Evolutionary conservation across 148 eudicot species (phyloP).

Genomic region (Vaccinium corymbosum): DNA sequence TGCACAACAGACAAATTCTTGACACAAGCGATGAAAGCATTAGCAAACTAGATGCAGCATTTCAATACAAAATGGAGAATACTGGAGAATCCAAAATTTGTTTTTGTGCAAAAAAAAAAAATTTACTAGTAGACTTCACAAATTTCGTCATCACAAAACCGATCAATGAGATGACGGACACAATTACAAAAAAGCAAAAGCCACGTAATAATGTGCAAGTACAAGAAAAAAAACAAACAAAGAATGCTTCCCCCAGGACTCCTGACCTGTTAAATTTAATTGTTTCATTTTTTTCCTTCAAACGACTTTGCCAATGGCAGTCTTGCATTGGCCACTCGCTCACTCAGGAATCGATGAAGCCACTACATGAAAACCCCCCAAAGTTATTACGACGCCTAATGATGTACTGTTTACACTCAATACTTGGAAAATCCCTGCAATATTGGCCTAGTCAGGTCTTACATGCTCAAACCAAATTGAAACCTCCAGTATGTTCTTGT

Average conservation of each 20-base stretch:
- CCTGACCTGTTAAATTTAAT: background rate
- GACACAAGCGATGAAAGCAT: background rate
- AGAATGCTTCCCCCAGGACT: background rate
- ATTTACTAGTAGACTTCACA: background rate
- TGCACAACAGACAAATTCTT: too few relatives aligned
- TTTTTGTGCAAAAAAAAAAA: background rate
- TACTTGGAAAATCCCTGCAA: background rate
- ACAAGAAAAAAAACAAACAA: too few relatives aligned
- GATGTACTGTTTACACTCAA: background rate
- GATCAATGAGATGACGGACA: background rate
- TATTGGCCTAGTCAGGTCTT: background rate
- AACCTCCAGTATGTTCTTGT: background rate
- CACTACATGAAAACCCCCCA: background rate
- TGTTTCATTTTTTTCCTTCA: background rate
- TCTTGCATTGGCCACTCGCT: background rate
- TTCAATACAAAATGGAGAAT: background rate
- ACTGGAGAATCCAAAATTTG: background rate
- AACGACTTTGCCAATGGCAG: background rate
- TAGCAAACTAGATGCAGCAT: background rate
- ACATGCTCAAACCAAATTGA: background rate
- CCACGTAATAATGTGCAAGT: background rate
- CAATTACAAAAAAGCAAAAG: background rate
- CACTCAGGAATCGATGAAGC: background rate
- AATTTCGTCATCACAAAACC: background rate
- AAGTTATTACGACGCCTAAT: background rate